These are phyloP conservation scores for Lomentospora prolificans DNA, from an alignment of 2,329 filamentous ascomycete genomes.

Conservation along the genomic window DNA sequence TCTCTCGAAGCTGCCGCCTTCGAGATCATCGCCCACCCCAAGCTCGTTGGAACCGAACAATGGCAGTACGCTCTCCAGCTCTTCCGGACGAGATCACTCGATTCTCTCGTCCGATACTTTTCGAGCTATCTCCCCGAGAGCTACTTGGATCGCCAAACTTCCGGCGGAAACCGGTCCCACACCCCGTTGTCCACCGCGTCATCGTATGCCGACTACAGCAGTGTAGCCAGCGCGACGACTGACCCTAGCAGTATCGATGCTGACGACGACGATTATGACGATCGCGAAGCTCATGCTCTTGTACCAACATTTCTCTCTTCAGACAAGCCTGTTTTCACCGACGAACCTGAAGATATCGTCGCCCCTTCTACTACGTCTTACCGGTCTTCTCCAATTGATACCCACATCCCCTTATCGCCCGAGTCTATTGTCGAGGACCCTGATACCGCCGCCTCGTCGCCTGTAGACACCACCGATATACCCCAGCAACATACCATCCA, in stretches of 20 bases:
- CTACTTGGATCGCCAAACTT: constrained; percentile 18
- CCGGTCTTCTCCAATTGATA: constrained; percentile 7
- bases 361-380: neutral
- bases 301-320: constrained; percentile 8
- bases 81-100: constrained; percentile 48
- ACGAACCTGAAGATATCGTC: constrained; percentile 8
- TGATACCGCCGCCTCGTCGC: neutral
- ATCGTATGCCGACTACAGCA: constrained; percentile 28
- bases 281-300: constrained; percentile 2
- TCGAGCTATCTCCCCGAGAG: constrained; percentile 46
- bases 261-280: constrained; percentile 10
- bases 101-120: constrained; percentile 51
- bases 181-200: constrained; percentile 24
- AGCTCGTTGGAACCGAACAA: constrained; percentile 47
- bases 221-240: constrained; percentile 26
- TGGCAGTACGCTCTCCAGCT: constrained; percentile 50
- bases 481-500: neutral
- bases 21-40: constrained; percentile 51
- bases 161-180: constrained; percentile 1
- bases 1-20: constrained; percentile 47
- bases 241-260: constrained; percentile 29
- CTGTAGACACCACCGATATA: neutral
- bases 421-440: neutral
- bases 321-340: constrained; percentile 6
- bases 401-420: constrained; percentile 4